Base-by-base conservation (phyloP, 2,329 filamentous ascomycete species). In the Samsoniella hepiali region DNA sequence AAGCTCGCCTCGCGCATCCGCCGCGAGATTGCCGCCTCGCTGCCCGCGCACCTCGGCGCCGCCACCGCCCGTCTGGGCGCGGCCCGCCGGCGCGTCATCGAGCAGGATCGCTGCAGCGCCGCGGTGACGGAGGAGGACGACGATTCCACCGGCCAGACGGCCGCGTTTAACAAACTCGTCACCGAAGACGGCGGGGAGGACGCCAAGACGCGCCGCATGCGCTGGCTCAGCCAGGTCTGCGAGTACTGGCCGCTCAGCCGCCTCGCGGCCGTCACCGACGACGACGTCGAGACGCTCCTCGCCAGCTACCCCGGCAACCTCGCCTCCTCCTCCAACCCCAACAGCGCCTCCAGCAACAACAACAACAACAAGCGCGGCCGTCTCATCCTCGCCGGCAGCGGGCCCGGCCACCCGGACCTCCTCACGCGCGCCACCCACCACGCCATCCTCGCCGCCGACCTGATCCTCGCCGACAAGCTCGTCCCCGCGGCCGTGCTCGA, bases 221-320 rank as follows among this genome's bases (percentile, higher is more conserved):
- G 95, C 64, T 99, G 95, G 95, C 81, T 99, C 1, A 87, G 90
- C 27, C 95, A 99, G 74, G 92, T 99, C 59, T 99, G 95, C 82
- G 95, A 99, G 79, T 99, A 99, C 77, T 99, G 95, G 95, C 93
- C 95, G 1, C 82, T 99, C 32, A 88, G 88, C 67, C 86, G 91
- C 22, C 84, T 99, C 1, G 92, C 93, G 8, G 82, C 84, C 47
- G 89, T 98, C 67, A 89, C 85, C 3, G 91, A 97, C 70, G 83
- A 84, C 9, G 93, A 98, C 68, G 87, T 97, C 7, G 86, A 91
- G 17, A 75, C 78, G 13, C 86, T 98, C 0, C 82, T 99, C n/a
- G 79, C 84, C 66, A 87, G 90, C 2, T 97, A 96, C 71, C 78
- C 82, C 5, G 71, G 71, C 63, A 62, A 68, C 72, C 58, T 66